phyloP scores from a whole-genome alignment of 2,329 filamentous ascomycete genomes.

The Remersonia thermophila region DNA sequence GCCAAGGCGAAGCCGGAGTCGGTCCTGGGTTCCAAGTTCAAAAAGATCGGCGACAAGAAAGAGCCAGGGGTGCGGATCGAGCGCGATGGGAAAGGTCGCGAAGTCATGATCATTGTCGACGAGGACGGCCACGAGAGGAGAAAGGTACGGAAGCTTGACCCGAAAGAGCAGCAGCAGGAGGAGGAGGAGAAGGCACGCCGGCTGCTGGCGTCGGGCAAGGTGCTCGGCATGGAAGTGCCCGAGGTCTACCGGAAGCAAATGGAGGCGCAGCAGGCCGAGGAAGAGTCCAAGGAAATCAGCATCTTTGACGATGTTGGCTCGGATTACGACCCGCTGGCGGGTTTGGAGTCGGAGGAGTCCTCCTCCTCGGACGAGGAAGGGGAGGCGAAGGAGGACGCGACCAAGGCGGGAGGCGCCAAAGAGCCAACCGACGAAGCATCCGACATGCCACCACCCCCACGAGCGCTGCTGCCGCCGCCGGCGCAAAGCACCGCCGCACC shows the following conservation, averaged over 20 bases:
- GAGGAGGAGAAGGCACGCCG: slow-evolving; percentile 22
- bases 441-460: too few species aligned
- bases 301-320: slow-evolving; percentile 56
- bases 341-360: slow-evolving; percentile 35
- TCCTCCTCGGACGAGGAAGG: slow-evolving; percentile 24
- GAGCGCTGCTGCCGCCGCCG: too few species aligned
- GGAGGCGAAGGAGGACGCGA: slow-evolving; percentile 15
- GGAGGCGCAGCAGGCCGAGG: slow-evolving; percentile 24
- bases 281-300: slow-evolving; percentile 44
- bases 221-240: slow-evolving; percentile 54
- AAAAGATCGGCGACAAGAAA: slow-evolving; percentile 47
- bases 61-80: slow-evolving; percentile 46
- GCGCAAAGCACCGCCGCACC: slow-evolving; percentile 33
- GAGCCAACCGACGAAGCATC: slow-evolving; percentile 10
- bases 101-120: slow-evolving; percentile 53
- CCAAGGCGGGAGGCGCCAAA: slow-evolving; percentile 7
- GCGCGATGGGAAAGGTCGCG: slow-evolving; percentile 46
- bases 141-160: slow-evolving; percentile 45
- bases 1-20: slow-evolving; percentile 43
- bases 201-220: slow-evolving; percentile 40
- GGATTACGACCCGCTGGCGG: slow-evolving; percentile 56
- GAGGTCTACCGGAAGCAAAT: slow-evolving; percentile 41
- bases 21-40: slow-evolving; percentile 47
- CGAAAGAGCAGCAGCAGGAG: slow-evolving; percentile 24
- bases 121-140: slow-evolving; percentile 55